Base-by-base conservation (phyloP, 1,139 yeast genomes). In the Arxiozyma heterogenica region DNA sequence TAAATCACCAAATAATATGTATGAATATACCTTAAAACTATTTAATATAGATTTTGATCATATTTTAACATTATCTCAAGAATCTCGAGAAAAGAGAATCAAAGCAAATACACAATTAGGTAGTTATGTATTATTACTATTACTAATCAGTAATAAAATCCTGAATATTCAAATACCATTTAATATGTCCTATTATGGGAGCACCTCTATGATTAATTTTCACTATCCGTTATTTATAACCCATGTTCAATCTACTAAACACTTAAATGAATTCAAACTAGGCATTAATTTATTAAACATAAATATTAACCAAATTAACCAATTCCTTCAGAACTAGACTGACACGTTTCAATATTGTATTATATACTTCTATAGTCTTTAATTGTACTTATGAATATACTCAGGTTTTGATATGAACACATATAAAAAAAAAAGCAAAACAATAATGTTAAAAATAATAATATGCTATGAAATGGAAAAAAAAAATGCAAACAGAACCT, bases 271-370 rank as follows among this genome's bases (percentile, higher is more conserved):
- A 23, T 59, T 65, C 18, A 21, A 51, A n/a, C 50, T 44, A 41
- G 70, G 67, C 9, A 50, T 66, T 6, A 49, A 55, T 17, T 53
- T 51, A 18, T 62, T 67, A 44, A 66, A 67, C 54, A 57, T 52
- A 21, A 55, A 67, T 51, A 58, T 67, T 30, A 53, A 57, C 50
- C 71, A 67, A 54, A 47, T 65, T 39, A 64, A 55, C 23, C 64
- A 65, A 55, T 63, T 61, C 56, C 55, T 66, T 43, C 27, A 38
- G 17, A 20, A 11, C 20, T 20, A 22, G 22, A 2, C n/a, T 12
- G 18, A 23, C 17, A 21, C 8, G 11, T 18, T 3, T 7, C 4
- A 1, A 1, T 9, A 7, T 43, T 12, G 12, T n/a, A n/a, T 23
- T 44, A 44, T 44, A 25, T 44, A 44, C 5, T 25, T 12, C 17